These are phyloP conservation scores for Solanum arcanum DNA, from an alignment of 257 asterid genomes.

Conservation along the genomic window DNA sequence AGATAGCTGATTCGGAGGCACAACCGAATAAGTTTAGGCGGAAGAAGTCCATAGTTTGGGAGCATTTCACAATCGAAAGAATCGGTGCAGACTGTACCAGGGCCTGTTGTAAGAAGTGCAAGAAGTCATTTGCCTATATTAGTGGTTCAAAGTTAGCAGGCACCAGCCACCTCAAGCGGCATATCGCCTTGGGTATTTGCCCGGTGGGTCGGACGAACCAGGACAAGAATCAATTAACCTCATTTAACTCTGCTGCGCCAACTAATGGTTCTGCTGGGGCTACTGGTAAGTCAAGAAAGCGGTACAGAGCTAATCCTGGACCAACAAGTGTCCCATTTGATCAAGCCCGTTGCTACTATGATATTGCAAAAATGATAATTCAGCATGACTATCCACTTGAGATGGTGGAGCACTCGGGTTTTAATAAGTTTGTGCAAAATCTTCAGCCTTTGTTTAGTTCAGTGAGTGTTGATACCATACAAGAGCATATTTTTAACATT, in stretches of 20 bases:
- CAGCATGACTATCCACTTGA: slow-evolving; percentile 70
- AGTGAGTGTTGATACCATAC: slow-evolving; percentile 18
- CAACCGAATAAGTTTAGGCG: slow-evolving; percentile 51
- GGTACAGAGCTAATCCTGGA: slow-evolving; percentile 40
- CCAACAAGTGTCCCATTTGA: slow-evolving; percentile 11
- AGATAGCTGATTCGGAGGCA: slow-evolving; percentile 34
- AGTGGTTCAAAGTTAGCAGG: slow-evolving; percentile 75
- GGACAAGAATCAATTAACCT: slow-evolving; percentile 24
- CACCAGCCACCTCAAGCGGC: slow-evolving; percentile 88
- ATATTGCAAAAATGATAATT: slow-evolving; percentile 67
- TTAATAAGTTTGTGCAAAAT: slow-evolving; percentile 37
- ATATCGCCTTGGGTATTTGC: slow-evolving; percentile 67
- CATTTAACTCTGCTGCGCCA: slow-evolving; percentile 12
- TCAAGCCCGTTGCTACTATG: slow-evolving; percentile 30
- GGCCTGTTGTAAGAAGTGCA: slow-evolving; percentile 84
- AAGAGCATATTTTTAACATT: slow-evolving; percentile 41
- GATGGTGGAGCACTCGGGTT: slow-evolving; percentile 61
- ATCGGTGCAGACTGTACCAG: slow-evolving; percentile 36
- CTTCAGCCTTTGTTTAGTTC: slow-evolving; percentile 56
- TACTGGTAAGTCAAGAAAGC: slow-evolving; percentile 48
- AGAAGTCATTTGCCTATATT: slow-evolving; percentile 68
- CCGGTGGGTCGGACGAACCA: slow-evolving; percentile 31
- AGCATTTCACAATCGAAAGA: slow-evolving; percentile 52
- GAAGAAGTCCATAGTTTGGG: slow-evolving; percentile 88
- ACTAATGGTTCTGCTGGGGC: slow-evolving; percentile 28